These are phyloP conservation scores for Gynochthodes officinalis DNA, from an alignment of 257 asterid species.

Conservation along the genomic window DNA sequence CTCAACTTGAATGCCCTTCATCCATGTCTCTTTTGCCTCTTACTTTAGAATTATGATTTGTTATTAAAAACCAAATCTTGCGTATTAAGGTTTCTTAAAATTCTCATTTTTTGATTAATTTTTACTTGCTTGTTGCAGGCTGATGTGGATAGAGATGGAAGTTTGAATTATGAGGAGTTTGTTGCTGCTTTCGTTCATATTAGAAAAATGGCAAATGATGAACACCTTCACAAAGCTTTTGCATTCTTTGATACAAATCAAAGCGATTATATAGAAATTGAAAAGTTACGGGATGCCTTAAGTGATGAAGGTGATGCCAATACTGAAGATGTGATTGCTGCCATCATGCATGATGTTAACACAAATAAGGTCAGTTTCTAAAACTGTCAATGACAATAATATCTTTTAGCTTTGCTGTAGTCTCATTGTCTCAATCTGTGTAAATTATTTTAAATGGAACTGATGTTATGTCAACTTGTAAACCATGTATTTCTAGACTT, in stretches of 20 bases:
- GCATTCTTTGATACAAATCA: constrained; percentile 58
- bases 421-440: no score
- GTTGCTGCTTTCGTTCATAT: constrained; percentile 71
- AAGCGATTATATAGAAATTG: constrained; percentile 65
- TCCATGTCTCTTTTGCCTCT: not conserved
- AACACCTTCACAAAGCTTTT: constrained; percentile 74
- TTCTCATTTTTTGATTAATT: not conserved
- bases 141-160: constrained; percentile 72
- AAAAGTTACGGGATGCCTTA: constrained; percentile 67
- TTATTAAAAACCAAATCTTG: not conserved
- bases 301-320: constrained; percentile 53
- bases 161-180: constrained; percentile 61
- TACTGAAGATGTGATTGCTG: constrained; percentile 54
- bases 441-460: no score
- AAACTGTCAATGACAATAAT: no score
- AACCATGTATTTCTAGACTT: no score
- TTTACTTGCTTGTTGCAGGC: constrained; percentile 41
- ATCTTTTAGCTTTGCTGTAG: no score
- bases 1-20: not conserved
- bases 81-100: not conserved
- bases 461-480: no score
- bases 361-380: constrained; percentile 68
- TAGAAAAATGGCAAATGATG: constrained; percentile 73
- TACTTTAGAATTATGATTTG: not conserved
- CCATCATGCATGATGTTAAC: constrained; percentile 87